Evolutionary conservation across 2,329 filamentous ascomycete species (phyloP), one percentile per base, ranked within the genome.

Genomic region (Botrytis byssoidea): DNA sequence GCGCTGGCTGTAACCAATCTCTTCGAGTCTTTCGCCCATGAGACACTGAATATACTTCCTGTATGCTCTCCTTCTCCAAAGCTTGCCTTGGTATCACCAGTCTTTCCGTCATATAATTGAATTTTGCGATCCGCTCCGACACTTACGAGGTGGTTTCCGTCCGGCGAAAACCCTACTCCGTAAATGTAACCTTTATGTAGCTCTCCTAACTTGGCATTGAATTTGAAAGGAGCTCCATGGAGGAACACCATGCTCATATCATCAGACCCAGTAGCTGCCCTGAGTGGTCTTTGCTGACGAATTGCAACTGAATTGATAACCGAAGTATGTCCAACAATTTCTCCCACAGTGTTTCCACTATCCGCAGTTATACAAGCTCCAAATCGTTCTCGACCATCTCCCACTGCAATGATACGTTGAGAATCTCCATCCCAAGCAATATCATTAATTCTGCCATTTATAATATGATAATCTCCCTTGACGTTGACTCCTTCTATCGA

Each of bases 381-480:
- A 82, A 94, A 98, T 73, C 94, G 89, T 84, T 98, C 94, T 81
- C 95, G 95, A 70, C 96, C 96, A 79, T 98, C 93, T 63, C 96
- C 96, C 8, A 99, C 95, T 5, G 95, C 96, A 80, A 98, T 98
- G 81, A 99, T 92, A 68, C 96, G 92, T 85, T 98, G 95, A 75
- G 93, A 97, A 83, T 99, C 96, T 73, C 95, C 95, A 80, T 98
- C 96, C 95, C 96, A 99, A 1, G 94, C 95, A 77, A 99, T 90
- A 82, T 99, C 96, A 82, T 97, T 97, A 84, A 99, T 95, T 71
- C 93, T 92, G 20, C 96, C 96, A 48, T 93, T 94, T 80, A 98
- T 95, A 83, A 98, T 98, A 81, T 90, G 88, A 83, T 97, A 98
- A 83, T 98, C 95, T 77, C 95, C 87, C 83, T 97, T 97, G 64